phyloP scores from a whole-genome alignment of 2,329 filamentous ascomycete species.

The Teratosphaeria zuluensis region DNA sequence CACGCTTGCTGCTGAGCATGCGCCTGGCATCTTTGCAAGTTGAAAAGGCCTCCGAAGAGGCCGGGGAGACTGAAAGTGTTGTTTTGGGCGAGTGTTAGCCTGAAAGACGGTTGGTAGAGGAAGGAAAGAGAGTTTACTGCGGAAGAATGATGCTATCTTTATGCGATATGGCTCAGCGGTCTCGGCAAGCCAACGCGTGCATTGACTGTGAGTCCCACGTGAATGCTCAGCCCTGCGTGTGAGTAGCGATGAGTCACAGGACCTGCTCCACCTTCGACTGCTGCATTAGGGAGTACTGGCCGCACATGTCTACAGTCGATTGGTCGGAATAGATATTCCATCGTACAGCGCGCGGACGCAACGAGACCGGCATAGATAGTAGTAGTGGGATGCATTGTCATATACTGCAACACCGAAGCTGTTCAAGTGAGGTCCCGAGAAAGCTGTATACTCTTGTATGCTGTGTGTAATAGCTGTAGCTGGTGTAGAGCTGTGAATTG shows the following conservation, averaged over 20 bases:
- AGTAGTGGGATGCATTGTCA: no score
- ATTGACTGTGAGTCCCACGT: neutral
- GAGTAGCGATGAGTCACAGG: neutral
- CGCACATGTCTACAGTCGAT: no score
- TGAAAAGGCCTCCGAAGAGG: neutral
- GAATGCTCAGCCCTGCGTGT: neutral
- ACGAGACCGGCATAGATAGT: no score
- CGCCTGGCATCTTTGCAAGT: neutral
- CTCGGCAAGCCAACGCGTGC: neutral
- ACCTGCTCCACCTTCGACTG: neutral
- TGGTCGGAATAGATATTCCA: no score
- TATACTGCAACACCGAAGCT: no score
- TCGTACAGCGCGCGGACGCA: no score
- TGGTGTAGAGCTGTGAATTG: neutral
- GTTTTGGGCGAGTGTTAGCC: neutral
- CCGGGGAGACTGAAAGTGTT: neutral
- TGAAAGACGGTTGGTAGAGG: neutral
- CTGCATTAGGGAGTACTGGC: neutral
- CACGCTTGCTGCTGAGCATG: neutral
- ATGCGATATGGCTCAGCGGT: neutral
- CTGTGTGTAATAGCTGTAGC: no score
- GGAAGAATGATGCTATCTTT: neutral
- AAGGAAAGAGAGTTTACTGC: neutral
- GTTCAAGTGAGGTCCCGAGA: no score
- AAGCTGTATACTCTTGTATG: no score